Conservation (phyloP, 805 yeast species). For the Naumovozyma castellii region DNA sequence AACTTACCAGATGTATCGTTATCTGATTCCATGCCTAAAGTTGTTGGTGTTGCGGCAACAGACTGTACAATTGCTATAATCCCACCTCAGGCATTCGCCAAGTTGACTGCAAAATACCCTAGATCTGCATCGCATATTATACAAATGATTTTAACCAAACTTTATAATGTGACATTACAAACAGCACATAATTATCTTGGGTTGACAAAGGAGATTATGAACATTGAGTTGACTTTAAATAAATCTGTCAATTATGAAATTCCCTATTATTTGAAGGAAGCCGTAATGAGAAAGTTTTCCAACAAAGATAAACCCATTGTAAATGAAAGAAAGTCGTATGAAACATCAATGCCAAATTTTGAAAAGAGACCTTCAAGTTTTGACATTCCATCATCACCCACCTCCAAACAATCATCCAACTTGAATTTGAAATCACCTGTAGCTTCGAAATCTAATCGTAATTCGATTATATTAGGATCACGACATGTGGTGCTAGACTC, state of each 20-base stretch:
- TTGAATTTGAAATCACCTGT: neutral
- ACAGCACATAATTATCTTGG: slow-evolving; percentile 85
- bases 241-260: slow-evolving; percentile 37
- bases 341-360: neutral
- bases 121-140: slow-evolving; percentile 88
- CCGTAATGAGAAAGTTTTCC: slow-evolving; percentile 39
- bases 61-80: slow-evolving; percentile 85
- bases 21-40: slow-evolving; percentile 24
- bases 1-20: neutral
- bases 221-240: slow-evolving; percentile 65
- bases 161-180: slow-evolving; percentile 84
- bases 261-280: slow-evolving; percentile 58
- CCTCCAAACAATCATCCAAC: neutral
- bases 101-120: slow-evolving; percentile 67
- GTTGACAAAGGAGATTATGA: slow-evolving; percentile 67
- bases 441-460: neutral
- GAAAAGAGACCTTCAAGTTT: neutral
- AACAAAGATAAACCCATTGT: slow-evolving; percentile 1
- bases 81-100: slow-evolving; percentile 72
- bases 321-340: neutral
- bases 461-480: slow-evolving; percentile 19
- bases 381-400: neutral
- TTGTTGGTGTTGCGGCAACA: slow-evolving; percentile 66
- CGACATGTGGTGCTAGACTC: slow-evolving; percentile 46
- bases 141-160: slow-evolving; percentile 78